Base-by-base conservation (phyloP, 257 asterid genomes). In the Marsdenia floribunda region DNA sequence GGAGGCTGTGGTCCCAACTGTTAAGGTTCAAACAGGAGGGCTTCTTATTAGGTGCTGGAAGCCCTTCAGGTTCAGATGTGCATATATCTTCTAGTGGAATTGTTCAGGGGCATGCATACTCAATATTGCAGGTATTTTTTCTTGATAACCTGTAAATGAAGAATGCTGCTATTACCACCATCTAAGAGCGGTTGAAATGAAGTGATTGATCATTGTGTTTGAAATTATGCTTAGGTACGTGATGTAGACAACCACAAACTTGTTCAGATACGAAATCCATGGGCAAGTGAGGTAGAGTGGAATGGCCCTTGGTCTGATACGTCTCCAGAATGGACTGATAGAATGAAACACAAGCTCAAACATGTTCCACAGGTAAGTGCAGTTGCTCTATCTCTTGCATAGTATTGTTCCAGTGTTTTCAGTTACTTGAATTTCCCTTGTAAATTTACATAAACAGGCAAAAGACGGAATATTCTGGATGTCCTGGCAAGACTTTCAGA, bases 401-500 rank as follows among this genome's bases (percentile, higher is more conserved):
- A 29, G 54, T 18, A 14, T 52, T 68, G 59, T 3, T 68, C 33
- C 24, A 26, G 55, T 46, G 6, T 33, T 21, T 54, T 16, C 33
- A 3, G 29, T 21, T 33, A n/a, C 11, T 7, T 53, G 54, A n/a
- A 72, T 33, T 64, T 64, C 14, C 49, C 26, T 38, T 66, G 26
- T 66, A 65, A 24, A 65, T 38, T 65, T 6, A 2, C 42, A 0
- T 68, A 26, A 82, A 81, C 89, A 95, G 98, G 98, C 97, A 47
- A 90, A 89, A 74, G 97, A 95, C 52, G 99, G 99, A 53, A 95
- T 95, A 80, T 95, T 95, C 84, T 95, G 99, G 99, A 95, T 95
- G 99, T 95, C 99, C 53, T 95, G 99, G 99, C 99, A 95, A 90
- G 99, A 95, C 84, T 95, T 95, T 71, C 99, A 92, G 81, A 90